Evolutionary conservation across 352 stramenopile genomes (phyloP).

Genomic region (Pythium vanterpoolii): DNA sequence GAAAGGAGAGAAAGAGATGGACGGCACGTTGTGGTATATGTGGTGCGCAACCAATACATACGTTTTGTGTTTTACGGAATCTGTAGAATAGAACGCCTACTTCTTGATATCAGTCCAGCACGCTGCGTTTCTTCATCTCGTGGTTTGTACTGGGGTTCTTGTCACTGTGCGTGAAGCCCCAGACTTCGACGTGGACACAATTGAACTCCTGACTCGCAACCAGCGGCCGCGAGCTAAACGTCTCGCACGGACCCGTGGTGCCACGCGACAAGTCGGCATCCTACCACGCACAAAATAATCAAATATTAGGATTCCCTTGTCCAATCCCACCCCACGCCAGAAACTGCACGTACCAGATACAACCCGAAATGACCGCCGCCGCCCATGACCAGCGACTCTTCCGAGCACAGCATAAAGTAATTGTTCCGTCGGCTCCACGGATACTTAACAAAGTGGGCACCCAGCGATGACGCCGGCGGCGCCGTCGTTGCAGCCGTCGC

Average conservation of each 20-base stretch:
- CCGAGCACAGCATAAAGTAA: constrained; percentile 90
- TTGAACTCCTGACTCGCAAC: constrained; percentile 76
- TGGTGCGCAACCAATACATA: constrained; percentile 10
- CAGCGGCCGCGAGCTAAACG: constrained; percentile 81
- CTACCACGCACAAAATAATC: constrained; percentile 22
- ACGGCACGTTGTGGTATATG: not conserved
- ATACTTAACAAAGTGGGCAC: constrained; percentile 63
- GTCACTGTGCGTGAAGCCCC: constrained; percentile 75
- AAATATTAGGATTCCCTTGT: not conserved
- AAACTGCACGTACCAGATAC: constrained; percentile 61
- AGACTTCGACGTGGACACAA: constrained; percentile 80
- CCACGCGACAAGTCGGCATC: constrained; percentile 83
- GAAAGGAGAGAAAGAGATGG: not conserved
- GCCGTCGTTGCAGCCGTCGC: not conserved
- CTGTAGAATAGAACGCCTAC: not conserved
- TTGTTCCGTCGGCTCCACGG: constrained; percentile 87
- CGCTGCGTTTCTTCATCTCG: constrained; percentile 49
- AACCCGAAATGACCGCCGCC: constrained; percentile 88
- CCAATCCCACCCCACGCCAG: not conserved
- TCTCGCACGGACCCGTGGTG: constrained; percentile 85
- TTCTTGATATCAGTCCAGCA: constrained; percentile 57
- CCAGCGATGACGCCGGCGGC: not conserved
- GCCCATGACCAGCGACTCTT: constrained; percentile 89
- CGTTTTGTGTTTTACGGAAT: not conserved
- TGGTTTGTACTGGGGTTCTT: constrained; percentile 33